Percentiles rank a stretch among this genome's conserved stretches.
Evolutionary conservation across 495 filamentous ascomycete genomes (phyloP).

Genomic region (Xylaria telfairii): DNA sequence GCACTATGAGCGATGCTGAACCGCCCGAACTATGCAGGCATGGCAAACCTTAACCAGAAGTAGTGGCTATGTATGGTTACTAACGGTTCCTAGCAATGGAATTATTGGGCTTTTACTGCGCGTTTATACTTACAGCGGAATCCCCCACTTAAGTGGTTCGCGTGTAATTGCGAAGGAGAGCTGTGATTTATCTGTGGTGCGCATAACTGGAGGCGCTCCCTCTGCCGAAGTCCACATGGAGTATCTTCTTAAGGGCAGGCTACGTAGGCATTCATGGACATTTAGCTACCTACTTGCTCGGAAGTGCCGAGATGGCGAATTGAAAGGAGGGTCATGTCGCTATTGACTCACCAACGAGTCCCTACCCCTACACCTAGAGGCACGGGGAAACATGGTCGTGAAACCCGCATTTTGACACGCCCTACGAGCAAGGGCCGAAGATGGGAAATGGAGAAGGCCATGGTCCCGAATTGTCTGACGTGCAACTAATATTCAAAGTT

Average conservation of each 20-base stretch:
- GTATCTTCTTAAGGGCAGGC: background rate
- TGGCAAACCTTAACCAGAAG: slow-evolving; percentile 47
- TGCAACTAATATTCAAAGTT: background rate
- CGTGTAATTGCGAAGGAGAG: slow-evolving; percentile 17
- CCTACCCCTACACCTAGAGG: too few species aligned
- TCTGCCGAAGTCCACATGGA: slow-evolving; percentile 3
- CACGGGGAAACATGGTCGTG: background rate
- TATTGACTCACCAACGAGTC: slow-evolving; percentile 11
- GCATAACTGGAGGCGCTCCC: slow-evolving; percentile 10
- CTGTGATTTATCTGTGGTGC: background rate
- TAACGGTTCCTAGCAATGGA: slow-evolving; percentile 26
- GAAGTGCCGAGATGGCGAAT: background rate
- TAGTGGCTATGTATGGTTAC: slow-evolving; percentile 29
- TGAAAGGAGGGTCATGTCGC: background rate
- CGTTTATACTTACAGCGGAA: slow-evolving; percentile 33
- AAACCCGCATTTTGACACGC: background rate
- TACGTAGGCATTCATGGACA: background rate
- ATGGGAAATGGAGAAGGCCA: background rate
- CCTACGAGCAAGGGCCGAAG: background rate
- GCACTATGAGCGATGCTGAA: slow-evolving; percentile 18
- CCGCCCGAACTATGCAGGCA: background rate
- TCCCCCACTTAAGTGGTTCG: slow-evolving; percentile 19
- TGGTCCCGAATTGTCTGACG: background rate
- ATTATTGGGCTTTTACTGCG: background rate
- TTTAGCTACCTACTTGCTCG: background rate